Percentiles rank a stretch among this genome's conserved stretches.
These are phyloP conservation scores for Pichia rugopelliculosa DNA, from an alignment of 805 yeast genomes.

Conservation along the genomic window DNA sequence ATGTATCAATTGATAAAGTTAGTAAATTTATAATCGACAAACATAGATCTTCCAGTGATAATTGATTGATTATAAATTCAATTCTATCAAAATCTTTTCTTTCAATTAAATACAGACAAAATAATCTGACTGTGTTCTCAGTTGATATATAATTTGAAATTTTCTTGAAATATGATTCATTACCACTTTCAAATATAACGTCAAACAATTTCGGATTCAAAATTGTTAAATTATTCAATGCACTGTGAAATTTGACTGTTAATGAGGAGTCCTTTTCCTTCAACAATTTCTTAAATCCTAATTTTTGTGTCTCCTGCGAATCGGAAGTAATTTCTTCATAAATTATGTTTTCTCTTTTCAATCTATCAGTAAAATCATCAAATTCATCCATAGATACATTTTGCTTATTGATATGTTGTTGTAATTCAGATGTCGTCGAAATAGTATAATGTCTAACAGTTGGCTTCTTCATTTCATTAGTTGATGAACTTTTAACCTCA, in stretches of 20 bases:
- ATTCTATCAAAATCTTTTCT: slow-evolving; percentile 1
- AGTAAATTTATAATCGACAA: slow-evolving; percentile 18
- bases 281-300: slow-evolving; percentile 16
- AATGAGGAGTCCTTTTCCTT: slow-evolving; percentile 7
- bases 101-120: slow-evolving; percentile 15
- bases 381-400: slow-evolving; percentile 6
- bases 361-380: slow-evolving; percentile 17
- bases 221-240: slow-evolving; percentile 20
- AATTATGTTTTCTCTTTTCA: slow-evolving; percentile 16
- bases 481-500: background rate
- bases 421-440: background rate
- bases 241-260: slow-evolving; percentile 18
- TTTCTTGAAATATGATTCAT: slow-evolving; percentile 8
- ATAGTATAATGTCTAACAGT: background rate
- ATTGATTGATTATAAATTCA: slow-evolving; percentile 8
- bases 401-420: background rate
- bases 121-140: slow-evolving; percentile 24
- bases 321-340: slow-evolving; percentile 22
- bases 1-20: slow-evolving; percentile 20
- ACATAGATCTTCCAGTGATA: slow-evolving; percentile 21
- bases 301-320: slow-evolving; percentile 14
- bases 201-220: slow-evolving; percentile 18
- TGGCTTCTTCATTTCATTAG: background rate
- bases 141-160: slow-evolving; percentile 17
- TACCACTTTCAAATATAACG: slow-evolving; percentile 14